Conservation (phyloP, 768 basidiomycete species). For the Fistulinella prunicolor region DNA sequence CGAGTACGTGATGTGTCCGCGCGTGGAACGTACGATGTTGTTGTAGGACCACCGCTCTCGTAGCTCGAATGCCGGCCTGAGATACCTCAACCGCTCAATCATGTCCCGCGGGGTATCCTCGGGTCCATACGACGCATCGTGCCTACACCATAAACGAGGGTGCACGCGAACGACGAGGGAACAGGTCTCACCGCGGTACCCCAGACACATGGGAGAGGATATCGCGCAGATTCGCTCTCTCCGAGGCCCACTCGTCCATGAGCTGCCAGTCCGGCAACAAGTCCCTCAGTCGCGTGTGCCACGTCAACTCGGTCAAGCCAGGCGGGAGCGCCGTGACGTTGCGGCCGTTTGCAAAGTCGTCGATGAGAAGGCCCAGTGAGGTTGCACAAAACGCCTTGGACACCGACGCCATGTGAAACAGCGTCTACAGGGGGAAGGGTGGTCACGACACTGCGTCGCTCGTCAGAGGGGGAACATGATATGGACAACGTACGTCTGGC, state of each 20-base stretch:
- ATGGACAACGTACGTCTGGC: constrained; percentile 28
- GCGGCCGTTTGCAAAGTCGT: constrained; percentile 36
- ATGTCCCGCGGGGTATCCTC: constrained; percentile 26
- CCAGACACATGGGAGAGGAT: constrained; percentile 42
- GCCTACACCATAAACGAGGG: constrained; percentile 19
- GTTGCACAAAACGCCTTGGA: constrained; percentile 41
- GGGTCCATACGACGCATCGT: constrained; percentile 32
- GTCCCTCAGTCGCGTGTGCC: constrained; percentile 37
- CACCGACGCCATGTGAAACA: constrained; percentile 37
- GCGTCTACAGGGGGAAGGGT: too few species aligned
- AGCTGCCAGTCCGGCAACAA: constrained; percentile 43
- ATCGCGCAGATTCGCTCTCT: constrained; percentile 37
- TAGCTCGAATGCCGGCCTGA: constrained; percentile 34
- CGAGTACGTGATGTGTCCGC: too few species aligned
- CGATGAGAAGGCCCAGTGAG: constrained; percentile 40
- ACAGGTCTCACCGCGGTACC: constrained; percentile 30
- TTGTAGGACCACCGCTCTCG: constrained; percentile 39
- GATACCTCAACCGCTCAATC: constrained; percentile 25
- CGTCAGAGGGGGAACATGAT: too few species aligned
- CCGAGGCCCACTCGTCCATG: constrained; percentile 38
- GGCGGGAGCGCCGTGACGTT: constrained; percentile 36
- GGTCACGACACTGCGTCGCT: too few species aligned
- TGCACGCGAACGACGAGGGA: not conserved
- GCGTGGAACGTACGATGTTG: constrained; percentile 36
- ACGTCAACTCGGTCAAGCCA: constrained; percentile 29